phyloP scores from a whole-genome alignment of 192 early-diverging fungal species.

The Coemansia umbellata region DNA sequence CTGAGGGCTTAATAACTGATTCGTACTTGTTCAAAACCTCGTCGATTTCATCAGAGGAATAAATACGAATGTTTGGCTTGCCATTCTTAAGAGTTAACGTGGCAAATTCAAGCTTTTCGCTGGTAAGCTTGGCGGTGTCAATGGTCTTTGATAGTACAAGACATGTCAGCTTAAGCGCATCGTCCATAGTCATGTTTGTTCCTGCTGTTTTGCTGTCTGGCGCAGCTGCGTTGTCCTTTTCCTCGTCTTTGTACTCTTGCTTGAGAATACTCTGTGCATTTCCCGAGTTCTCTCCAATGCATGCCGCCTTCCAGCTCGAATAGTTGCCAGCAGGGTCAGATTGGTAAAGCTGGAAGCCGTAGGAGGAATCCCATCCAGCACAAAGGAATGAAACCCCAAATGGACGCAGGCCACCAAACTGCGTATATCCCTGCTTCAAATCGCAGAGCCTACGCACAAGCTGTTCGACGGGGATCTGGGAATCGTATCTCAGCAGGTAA shows the following conservation, averaged over 20 bases:
- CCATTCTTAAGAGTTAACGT: slow-evolving; percentile 61
- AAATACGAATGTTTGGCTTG: slow-evolving; percentile 36
- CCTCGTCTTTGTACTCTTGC: slow-evolving; percentile 94
- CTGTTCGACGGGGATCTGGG: slow-evolving; percentile 91
- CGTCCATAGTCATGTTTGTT: slow-evolving; percentile 62
- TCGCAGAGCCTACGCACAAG: slow-evolving; percentile 94
- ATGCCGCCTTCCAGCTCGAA: slow-evolving; percentile 97
- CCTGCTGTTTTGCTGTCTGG: not conserved
- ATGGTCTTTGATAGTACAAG: slow-evolving; percentile 97
- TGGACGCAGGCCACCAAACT: slow-evolving; percentile 96
- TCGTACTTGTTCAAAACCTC: slow-evolving; percentile 36
- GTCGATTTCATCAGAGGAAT: slow-evolving; percentile 41
- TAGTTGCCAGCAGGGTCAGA: slow-evolving; percentile 99
- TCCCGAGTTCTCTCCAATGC: slow-evolving; percentile 92
- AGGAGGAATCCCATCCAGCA: slow-evolving; percentile 86
- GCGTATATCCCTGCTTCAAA: slow-evolving; percentile 98
- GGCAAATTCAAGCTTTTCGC: slow-evolving; percentile 91
- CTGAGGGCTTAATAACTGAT: slow-evolving; percentile 36
- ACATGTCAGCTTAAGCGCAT: slow-evolving; percentile 87
- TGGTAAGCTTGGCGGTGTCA: slow-evolving; percentile 85
- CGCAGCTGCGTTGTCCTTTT: slow-evolving; percentile 3
- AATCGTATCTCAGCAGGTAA: slow-evolving; percentile 83
- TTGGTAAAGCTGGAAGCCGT: slow-evolving; percentile 96
- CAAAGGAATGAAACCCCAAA: slow-evolving; percentile 98
- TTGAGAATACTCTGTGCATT: slow-evolving; percentile 91